Evolutionary conservation across 805 yeast genomes (phyloP).

Genomic region (Candida boleticola): DNA sequence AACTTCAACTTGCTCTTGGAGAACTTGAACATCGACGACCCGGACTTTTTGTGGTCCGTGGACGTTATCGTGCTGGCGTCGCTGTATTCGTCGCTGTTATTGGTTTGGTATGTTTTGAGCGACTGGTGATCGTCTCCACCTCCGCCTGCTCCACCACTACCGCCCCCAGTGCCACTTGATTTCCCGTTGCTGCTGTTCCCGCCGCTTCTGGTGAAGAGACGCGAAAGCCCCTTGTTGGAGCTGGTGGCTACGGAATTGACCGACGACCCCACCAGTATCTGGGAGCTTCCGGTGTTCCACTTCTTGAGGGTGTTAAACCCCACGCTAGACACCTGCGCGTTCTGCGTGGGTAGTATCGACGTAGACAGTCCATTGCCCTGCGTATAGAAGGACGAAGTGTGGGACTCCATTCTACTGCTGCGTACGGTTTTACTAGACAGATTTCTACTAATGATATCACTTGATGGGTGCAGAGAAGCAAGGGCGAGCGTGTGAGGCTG

Average conservation of each 20-base stretch:
- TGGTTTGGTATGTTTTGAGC: neutral
- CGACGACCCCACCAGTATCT: conserved; percentile 13
- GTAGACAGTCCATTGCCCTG: conserved; percentile 4
- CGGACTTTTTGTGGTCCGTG: conserved; percentile 5
- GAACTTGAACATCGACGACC: conserved; percentile 11
- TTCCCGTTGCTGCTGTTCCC: neutral
- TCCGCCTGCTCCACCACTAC: neutral
- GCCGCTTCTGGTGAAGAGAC: conserved; percentile 19
- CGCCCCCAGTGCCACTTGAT: neutral
- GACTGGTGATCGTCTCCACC: neutral
- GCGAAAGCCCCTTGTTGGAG: conserved; percentile 26
- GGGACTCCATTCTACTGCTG: too few relatives aligned
- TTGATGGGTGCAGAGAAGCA: too few relatives aligned
- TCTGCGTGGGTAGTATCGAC: neutral
- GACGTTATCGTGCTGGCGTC: conserved; percentile 4
- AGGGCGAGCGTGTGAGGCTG: too few relatives aligned
- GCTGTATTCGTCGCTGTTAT: conserved; percentile 12
- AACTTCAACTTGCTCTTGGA: conserved; percentile 10
- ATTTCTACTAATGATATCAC: too few relatives aligned
- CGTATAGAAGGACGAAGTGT: neutral
- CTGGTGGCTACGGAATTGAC: conserved; percentile 20
- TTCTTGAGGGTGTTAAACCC: conserved; percentile 35
- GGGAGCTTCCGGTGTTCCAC: conserved; percentile 24
- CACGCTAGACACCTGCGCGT: conserved; percentile 24
- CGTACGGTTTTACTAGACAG: too few relatives aligned